Base-by-base conservation (phyloP, 2,329 filamentous ascomycete species). In the Tolypocladium sp. region DNA sequence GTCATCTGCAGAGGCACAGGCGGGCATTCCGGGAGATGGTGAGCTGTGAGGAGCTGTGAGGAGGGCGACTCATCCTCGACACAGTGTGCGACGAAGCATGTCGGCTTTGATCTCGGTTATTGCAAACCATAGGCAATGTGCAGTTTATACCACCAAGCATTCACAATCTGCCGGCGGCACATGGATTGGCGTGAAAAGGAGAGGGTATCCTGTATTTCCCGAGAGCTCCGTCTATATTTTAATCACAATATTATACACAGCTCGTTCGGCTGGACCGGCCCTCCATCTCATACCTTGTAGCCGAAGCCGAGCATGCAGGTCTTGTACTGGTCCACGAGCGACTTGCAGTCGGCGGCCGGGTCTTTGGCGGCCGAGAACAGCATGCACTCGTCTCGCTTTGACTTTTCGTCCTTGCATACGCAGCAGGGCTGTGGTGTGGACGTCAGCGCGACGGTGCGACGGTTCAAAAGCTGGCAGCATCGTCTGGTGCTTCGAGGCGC, bases 321-420 rank as follows among this genome's bases (percentile, higher is more conserved):
- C 77, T 86, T 88, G 79, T 99, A 99, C 71, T 90, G 86, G 35
- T 91, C 85, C 63, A 99, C 89, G 63, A 91, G 82, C 56, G 87
- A 83, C 74, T 87, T 83, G 82, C 94, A 99, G 69, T 95, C 92
- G 69, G 85, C 82, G 68, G 90, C 84, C 44, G 94, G 91, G 71
- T 97, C 89, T 69, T 87, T 82, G 62, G 90, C 82, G 63, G 85
- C 92, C 59, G 91, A 96, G 79, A 97, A 97, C 59, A 99, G 89
- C 93, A 99, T 97, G 81, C 94, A 99, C 77, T 99, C 92, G 78
- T 99, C 94, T 63, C 94, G 91, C 67, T 83, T 83, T 44, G 90
- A 82, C 76, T 99, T 99, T 75, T 99, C 92, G 52, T 94, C 86
- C 72, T 92, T 97, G 85, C 94, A 99, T 37, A 97, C 94, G 73